These are phyloP conservation scores for Staphylotrichum longicolle DNA, from an alignment of 495 filamentous ascomycete genomes.

Conservation along the genomic window DNA sequence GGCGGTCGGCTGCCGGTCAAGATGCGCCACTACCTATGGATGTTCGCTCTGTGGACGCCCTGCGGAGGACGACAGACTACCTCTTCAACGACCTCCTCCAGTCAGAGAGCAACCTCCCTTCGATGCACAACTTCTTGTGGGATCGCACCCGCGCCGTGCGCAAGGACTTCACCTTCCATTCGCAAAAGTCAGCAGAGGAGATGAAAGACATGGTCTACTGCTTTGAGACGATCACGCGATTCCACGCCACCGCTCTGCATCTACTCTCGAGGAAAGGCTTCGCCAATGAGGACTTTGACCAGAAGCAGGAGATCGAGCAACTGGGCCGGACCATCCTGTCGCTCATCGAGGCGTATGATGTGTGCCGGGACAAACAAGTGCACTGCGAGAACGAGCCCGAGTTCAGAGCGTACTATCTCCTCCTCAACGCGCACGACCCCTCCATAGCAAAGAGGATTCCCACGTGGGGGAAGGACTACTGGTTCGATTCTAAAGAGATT, in stretches of 20 bases:
- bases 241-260: conserved; percentile 87
- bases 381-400: conserved; percentile 73
- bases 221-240: conserved; percentile 85
- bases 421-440: conserved; percentile 76
- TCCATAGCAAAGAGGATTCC: conserved; percentile 73
- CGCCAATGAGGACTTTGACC: conserved; percentile 69
- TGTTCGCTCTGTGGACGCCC: conserved; percentile 73
- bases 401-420: conserved; percentile 84
- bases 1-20: conserved; percentile 86
- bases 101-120: conserved; percentile 59
- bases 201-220: conserved; percentile 72
- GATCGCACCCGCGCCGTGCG: conserved; percentile 88
- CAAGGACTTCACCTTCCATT: conserved; percentile 90
- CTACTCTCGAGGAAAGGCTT: conserved; percentile 66
- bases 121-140: conserved; percentile 86
- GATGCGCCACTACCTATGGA: conserved; percentile 91
- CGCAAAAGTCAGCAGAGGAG: conserved; percentile 57
- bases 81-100: conserved; percentile 72
- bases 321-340: conserved; percentile 84
- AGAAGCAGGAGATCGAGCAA: conserved; percentile 90
- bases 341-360: conserved; percentile 84
- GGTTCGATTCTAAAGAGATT: conserved; percentile 59
- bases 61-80: conserved; percentile 78
- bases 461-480: conserved; percentile 72
- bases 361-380: conserved; percentile 53